Base-by-base conservation (phyloP, 345 rosid genomes). In the Camelina laxa region DNA sequence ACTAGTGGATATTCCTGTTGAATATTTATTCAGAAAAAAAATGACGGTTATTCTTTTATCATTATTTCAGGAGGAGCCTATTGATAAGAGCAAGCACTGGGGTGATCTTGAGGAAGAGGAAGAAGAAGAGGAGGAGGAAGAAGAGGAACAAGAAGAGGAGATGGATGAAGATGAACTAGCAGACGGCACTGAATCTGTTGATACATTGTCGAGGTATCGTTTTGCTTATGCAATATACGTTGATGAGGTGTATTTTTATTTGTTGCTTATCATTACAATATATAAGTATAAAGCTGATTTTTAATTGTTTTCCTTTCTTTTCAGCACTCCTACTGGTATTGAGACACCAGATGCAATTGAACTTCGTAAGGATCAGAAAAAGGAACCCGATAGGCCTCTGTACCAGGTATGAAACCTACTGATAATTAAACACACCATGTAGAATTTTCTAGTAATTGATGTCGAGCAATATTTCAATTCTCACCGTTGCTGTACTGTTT, bases 341-440 rank as follows among this genome's bases (percentile, higher is more conserved):
- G 99, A 96, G 84, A 96, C 99, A 55, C 99, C 98, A 4, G 98
- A 96, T 81, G 99, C 92, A n/a, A 95, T 95, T 44, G 99, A 96
- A 62, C 98, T 96, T 49, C 93, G 99, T 66, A 96, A 96, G 81
- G 98, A 91, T 82, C 99, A 96, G 82, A 88, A 96, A 77, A 96
- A 96, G 88, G 99, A 96, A 69, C 90, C 97, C 14, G 98, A 92
- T 65, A 91, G 88, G 82, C 85, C 98, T 80, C 90, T 91, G 57
- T 90, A 92, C 74, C 95, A 91, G 75, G 99, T 96, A 76, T 73
- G 87, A 85, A 35, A 35, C 72, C 50, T 17, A 20, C 41, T 33
- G 60, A 58, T 15, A 2, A 30, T 56, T 48, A 47, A 33, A 7
- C 41, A 24, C 33, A 36, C 22, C 44, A 54, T 55, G 60, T 56